These are phyloP conservation scores for Verticillium isaacii DNA, from an alignment of 2,329 filamentous ascomycete genomes.

Conservation along the genomic window DNA sequence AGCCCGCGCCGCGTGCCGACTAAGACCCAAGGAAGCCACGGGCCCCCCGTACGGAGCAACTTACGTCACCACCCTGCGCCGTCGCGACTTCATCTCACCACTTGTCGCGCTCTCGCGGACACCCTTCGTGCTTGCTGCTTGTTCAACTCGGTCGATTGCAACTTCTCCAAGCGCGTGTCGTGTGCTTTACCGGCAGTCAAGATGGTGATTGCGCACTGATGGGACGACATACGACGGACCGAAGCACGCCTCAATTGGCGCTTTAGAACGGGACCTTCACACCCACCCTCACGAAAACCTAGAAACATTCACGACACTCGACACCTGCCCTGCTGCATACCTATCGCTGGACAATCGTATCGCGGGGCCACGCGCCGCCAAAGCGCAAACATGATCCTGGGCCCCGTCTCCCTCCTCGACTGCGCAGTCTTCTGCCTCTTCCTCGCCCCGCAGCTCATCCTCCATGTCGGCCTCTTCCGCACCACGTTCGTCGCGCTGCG, in stretches of 20 bases:
- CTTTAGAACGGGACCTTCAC: neutral
- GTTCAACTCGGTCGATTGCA: neutral
- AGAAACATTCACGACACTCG: neutral
- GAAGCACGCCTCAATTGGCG: neutral
- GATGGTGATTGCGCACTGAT: neutral
- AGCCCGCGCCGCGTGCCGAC: neutral
- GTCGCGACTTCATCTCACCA: neutral
- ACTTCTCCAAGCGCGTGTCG: neutral
- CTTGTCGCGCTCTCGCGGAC: neutral
- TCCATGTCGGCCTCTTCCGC: constrained; percentile 58
- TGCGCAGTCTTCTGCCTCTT: constrained; percentile 69
- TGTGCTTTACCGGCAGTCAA: neutral
- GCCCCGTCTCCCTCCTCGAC: constrained; percentile 70
- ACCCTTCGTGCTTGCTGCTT: neutral
- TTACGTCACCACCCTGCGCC: neutral
- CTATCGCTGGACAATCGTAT: neutral
- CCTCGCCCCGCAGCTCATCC: constrained; percentile 65
- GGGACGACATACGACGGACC: neutral
- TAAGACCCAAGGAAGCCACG: neutral
- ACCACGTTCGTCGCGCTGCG: constrained; percentile 54
- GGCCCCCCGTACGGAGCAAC: neutral
- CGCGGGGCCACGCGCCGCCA: neutral
- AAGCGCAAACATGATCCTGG: constrained; percentile 58
- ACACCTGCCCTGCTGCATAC: neutral
- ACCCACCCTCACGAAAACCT: neutral